A percentile compares a stretch with the other conserved stretches of the same genome.
phyloP scores from a whole-genome alignment of 352 stramenopile species.

The Pelagophyceae sp. region DNA sequence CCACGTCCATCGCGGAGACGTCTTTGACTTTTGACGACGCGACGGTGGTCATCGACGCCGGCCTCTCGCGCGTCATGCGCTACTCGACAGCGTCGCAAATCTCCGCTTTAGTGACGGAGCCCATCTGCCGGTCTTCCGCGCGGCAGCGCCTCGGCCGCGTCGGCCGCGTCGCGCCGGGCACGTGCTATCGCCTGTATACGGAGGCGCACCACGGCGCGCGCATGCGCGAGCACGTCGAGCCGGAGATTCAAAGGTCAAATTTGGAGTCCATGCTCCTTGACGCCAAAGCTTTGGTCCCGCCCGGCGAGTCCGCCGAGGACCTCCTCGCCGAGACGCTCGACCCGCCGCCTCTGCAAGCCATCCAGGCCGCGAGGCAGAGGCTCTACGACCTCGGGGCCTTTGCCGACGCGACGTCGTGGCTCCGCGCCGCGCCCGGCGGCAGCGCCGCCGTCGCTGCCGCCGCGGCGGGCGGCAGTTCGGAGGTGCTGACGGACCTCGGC shows the following conservation, averaged over 20 bases:
- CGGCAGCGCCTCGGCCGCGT: constrained; percentile 81
- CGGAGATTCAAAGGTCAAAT: background rate
- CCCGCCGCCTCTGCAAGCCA: background rate
- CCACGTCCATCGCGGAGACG: constrained; percentile 84
- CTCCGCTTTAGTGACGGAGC: background rate
- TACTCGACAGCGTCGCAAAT: background rate
- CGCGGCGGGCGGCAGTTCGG: background rate
- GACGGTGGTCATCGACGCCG: background rate
- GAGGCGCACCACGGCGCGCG: background rate
- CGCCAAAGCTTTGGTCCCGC: background rate
- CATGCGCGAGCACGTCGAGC: background rate
- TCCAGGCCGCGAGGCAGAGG: background rate
- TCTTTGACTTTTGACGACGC: constrained; percentile 86
- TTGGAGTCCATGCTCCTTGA: background rate
- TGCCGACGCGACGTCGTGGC: too few species aligned
- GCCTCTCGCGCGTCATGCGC: background rate
- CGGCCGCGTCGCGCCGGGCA: constrained; percentile 75
- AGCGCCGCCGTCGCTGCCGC: too few species aligned
- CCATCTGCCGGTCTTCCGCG: constrained; percentile 72
- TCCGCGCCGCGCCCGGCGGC: too few species aligned
- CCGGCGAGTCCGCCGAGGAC: background rate
- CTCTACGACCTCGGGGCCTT: background rate
- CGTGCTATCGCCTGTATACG: constrained; percentile 75
- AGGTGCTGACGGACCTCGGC: background rate
- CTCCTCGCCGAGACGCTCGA: background rate